phyloP scores from a whole-genome alignment of 208 protist genomes.

The Crithidia bombi region DNA sequence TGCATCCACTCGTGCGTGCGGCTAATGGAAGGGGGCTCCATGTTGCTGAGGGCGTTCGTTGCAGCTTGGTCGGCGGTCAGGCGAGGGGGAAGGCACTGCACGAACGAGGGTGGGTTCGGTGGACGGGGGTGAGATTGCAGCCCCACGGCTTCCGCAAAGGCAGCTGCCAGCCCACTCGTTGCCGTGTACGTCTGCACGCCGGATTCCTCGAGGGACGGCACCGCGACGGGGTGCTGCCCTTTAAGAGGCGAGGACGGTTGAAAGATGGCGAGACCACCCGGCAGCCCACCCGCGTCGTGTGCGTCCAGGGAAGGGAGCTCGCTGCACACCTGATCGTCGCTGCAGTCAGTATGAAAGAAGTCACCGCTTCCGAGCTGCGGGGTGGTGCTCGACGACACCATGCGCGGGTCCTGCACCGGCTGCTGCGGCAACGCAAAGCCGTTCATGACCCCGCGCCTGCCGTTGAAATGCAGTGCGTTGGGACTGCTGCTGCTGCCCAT shows the following conservation, averaged over 20 bases:
- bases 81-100: neutral
- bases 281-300: neutral
- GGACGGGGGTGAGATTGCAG: neutral
- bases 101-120: neutral
- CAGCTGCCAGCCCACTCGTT: neutral
- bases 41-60: neutral
- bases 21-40: conserved; percentile 1
- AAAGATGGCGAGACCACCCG: conserved; percentile 10
- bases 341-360: neutral
- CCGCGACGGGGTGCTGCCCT: neutral
- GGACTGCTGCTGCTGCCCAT: neutral
- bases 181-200: neutral
- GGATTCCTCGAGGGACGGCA: neutral
- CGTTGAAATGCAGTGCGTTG: neutral
- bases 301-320: conserved; percentile 17
- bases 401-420: neutral
- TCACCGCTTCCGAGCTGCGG: neutral
- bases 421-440: conserved; percentile 6
- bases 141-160: neutral
- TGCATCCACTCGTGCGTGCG: conserved; percentile 6
- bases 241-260: neutral
- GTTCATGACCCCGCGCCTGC: neutral
- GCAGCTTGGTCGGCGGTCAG: neutral
- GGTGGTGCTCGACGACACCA: neutral
- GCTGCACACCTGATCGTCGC: neutral